Evolutionary conservation across 108 stramenopile genomes (phyloP), one percentile per base, ranked within the genome.

Genomic region (Nitzschia sp.): DNA sequence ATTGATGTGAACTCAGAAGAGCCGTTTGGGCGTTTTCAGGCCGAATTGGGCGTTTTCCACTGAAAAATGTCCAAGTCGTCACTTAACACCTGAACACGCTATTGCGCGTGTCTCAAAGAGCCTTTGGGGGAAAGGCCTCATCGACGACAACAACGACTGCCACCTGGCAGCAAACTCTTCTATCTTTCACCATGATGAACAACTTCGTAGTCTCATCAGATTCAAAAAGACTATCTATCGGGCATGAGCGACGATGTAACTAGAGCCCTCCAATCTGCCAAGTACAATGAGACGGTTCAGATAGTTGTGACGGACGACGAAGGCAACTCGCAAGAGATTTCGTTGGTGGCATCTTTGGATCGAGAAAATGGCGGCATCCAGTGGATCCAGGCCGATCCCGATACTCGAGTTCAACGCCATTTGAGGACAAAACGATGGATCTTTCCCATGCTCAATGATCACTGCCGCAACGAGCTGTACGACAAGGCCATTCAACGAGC

Each of bases 391-490:
- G 58, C 30, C 26, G 24, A 60, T 0, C 18, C 34, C 3, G 25
- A 48, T 1, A 33, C 21, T 13, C 11, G 23, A 1, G 61, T 86
- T 21, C 29, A 64, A 17, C 75, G 84, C 18, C 89, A 91, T 56
- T 67, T 94, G 21, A 66, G 82, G 21, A 90, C 93, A 21, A 94
- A 94, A 62, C 75, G 59, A 70, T 94, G 93, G 93, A 75, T 85
- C 15, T 78, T 94, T 30, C 93, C 93, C 54, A 94, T 94, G 93
- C 75, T 94, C 28, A 94, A 94, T 55, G 93, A 94, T 75, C 49
- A 60, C 34, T 35, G 64, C 9, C 81, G 93, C 1, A 94, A 91
- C 64, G 45, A 67, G 24, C 15, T 80, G 58, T 94, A 91, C 75
- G 74, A 88, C 32, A 18, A 51, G 9, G 86, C 90, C 17, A 83